A percentile compares a stretch with the other conserved stretches of the same genome.
Conservation (phyloP, 177 flowering plant genomes). For the Vitis hybrid region DNA sequence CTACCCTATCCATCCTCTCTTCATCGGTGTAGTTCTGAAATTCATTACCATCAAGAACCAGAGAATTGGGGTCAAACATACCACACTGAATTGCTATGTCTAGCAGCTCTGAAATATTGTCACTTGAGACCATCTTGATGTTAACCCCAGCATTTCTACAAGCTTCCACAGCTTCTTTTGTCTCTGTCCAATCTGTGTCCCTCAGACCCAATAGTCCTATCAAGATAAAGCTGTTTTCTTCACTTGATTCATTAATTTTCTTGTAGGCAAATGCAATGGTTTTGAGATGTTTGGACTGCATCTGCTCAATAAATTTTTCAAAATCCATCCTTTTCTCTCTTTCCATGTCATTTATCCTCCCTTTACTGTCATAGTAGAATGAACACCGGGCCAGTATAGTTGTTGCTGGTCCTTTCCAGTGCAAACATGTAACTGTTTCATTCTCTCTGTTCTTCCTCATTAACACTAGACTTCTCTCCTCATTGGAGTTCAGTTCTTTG, state of each 20-base stretch:
- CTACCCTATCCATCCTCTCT: slow-evolving; percentile 9
- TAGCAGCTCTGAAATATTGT: neutral
- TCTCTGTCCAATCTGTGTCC: neutral
- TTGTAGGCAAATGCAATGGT: slow-evolving; percentile 20
- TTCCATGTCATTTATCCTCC: slow-evolving; percentile 3
- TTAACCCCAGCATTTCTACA: neutral
- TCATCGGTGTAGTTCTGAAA: neutral
- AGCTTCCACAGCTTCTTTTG: neutral
- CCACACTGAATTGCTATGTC: slow-evolving; percentile 1
- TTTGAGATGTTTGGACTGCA: slow-evolving; percentile 11
- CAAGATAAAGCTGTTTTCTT: slow-evolving; percentile 8
- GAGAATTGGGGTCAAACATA: neutral
- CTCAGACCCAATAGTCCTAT: slow-evolving; percentile 14
- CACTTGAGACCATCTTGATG: neutral
- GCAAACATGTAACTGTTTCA: neutral
- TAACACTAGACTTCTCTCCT: slow-evolving; percentile 7
- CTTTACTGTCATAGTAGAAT: slow-evolving; percentile 9
- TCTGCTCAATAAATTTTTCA: neutral
- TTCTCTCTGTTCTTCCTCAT: slow-evolving; percentile 8
- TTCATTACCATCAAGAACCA: slow-evolving; percentile 8
- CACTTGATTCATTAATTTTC: neutral
- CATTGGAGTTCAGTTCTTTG: neutral
- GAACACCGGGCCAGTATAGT: slow-evolving; percentile 16
- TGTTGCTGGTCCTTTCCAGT: slow-evolving; percentile 14
- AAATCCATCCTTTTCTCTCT: neutral